Percentiles rank a stretch among this genome's conserved stretches.
phyloP scores from a whole-genome alignment of 352 stramenopile species.

The Pelagophyceae sp. region DNA sequence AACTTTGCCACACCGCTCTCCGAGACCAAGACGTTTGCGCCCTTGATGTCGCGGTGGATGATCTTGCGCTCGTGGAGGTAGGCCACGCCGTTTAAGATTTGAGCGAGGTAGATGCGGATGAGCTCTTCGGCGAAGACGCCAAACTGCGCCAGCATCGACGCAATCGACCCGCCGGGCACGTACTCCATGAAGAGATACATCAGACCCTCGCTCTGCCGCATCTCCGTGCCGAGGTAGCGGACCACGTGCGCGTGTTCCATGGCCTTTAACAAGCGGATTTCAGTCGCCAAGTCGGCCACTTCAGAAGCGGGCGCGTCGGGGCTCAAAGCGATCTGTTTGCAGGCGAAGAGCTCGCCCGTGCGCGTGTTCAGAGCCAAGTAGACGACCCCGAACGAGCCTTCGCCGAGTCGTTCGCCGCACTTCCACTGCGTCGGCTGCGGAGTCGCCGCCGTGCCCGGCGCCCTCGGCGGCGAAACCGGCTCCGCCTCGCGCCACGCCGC shows the following conservation, averaged over 20 bases:
- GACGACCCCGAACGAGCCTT: constrained; percentile 41
- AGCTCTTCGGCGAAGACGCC: constrained; percentile 36
- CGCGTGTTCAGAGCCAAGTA: constrained; percentile 50
- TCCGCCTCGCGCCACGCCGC: not conserved
- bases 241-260: constrained; percentile 46
- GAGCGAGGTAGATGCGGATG: constrained; percentile 31
- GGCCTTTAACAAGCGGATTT: constrained; percentile 75
- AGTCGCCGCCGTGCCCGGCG: not conserved
- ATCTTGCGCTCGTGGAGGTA: constrained; percentile 74
- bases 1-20: constrained; percentile 70
- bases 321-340: constrained; percentile 72
- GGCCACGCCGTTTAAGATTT: constrained; percentile 61
- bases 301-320: constrained; percentile 56
- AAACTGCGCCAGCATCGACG: constrained; percentile 40
- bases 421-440: constrained; percentile 14
- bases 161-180: constrained; percentile 68
- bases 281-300: constrained; percentile 37
- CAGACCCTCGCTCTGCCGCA: constrained; percentile 40
- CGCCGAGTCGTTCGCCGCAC: constrained; percentile 30
- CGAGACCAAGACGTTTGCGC: constrained; percentile 73
- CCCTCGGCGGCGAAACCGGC: not conserved
- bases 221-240: constrained; percentile 62
- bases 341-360: constrained; percentile 65
- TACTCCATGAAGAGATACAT: constrained; percentile 84
- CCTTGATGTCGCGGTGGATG: constrained; percentile 67